Base-by-base conservation (phyloP, 2,329 filamentous ascomycete genomes). In the Pseudogymnoascus sp. region DNA sequence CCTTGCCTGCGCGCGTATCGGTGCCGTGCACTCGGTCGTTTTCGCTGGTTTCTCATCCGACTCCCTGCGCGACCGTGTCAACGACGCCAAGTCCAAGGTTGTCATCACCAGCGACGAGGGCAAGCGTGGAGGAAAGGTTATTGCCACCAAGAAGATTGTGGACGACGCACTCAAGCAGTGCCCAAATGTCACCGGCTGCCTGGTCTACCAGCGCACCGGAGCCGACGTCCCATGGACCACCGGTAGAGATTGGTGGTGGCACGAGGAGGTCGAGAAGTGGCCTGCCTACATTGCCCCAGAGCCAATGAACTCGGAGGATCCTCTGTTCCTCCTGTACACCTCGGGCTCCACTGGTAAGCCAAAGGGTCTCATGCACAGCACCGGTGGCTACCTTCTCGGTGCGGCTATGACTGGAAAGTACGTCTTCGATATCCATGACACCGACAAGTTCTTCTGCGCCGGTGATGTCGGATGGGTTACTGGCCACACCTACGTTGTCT, bases 401-500 rank as follows among this genome's bases (percentile, higher is more conserved):
- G 92, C 92, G 61, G 93, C 94, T 35, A 83, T 89, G 71, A 99
- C 94, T 11, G 93, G 92, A 77, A 99, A 97, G 79, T 97, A 99
- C 76, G 93, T 97, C 66, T 99, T 99, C 74, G 94, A 99, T 75
- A 95, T 99, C 67, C 94, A 99, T 75, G 88, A 92, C 66, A 86
- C 89, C 62, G 94, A 99, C 76, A 86, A 85, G 67, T 97, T 94
- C 83, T 97, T 97, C 83, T 99, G 94, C 71, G 94, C 92, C 76
- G 94, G 94, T 75, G 94, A 99, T 73, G 93, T 99, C 47, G 94
- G 94, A 68, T 99, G 94, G 94, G 97, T 99, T 75, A 99, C 94
- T 31, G 94, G 94, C 16, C 94, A 99, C 79, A 96, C 94, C 23
- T 99, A 99, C 72, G 93, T 97, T 63, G 93, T 99, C 40, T 99